Conservation (phyloP, 192 early-diverging fungal species). For the Mycoemilia scoparia region DNA sequence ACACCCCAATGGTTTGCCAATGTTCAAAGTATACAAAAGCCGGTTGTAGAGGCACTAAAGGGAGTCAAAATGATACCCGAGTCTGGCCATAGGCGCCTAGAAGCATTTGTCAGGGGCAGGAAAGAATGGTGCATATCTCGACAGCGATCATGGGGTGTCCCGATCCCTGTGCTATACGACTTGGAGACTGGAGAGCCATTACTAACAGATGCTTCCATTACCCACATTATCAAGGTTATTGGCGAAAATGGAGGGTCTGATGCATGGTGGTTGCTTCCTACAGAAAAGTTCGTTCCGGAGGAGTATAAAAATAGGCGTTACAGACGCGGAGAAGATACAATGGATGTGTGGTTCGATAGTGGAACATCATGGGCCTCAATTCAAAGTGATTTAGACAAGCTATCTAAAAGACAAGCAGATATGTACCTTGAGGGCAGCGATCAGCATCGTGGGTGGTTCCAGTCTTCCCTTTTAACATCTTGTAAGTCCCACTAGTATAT, state of each 20-base stretch:
- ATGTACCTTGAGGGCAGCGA: slow-evolving; percentile 62
- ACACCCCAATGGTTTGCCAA: slow-evolving; percentile 76
- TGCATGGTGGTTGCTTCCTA: slow-evolving; percentile 49
- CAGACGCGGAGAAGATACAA: slow-evolving; percentile 49
- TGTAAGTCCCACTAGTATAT: too few species aligned
- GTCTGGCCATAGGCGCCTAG: slow-evolving; percentile 33
- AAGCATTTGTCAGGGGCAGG: slow-evolving; percentile 44
- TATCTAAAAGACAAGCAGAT: slow-evolving; percentile 32
- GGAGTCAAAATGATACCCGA: slow-evolving; percentile 42
- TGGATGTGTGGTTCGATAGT: slow-evolving; percentile 81
- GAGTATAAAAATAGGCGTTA: slow-evolving; percentile 32
- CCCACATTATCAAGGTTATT: slow-evolving; percentile 42
- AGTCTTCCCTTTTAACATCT: slow-evolving; percentile 58
- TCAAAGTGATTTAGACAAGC: slow-evolving; percentile 22
- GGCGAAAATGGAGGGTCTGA: slow-evolving; percentile 36
- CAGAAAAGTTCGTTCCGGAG: slow-evolving; percentile 44
- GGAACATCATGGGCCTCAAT: slow-evolving; percentile 60
- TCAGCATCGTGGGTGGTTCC: slow-evolving; percentile 76
- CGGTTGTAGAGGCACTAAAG: slow-evolving; percentile 35
- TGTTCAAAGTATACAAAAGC: slow-evolving; percentile 38
- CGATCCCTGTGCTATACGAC: slow-evolving; percentile 60
- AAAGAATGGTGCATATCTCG: slow-evolving; percentile 74
- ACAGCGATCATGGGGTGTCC: slow-evolving; percentile 66
- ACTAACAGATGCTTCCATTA: slow-evolving; percentile 40
- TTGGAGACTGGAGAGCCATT: slow-evolving; percentile 37